Base-by-base conservation (phyloP, 805 yeast genomes). In the Metschnikowia dekortorum region DNA sequence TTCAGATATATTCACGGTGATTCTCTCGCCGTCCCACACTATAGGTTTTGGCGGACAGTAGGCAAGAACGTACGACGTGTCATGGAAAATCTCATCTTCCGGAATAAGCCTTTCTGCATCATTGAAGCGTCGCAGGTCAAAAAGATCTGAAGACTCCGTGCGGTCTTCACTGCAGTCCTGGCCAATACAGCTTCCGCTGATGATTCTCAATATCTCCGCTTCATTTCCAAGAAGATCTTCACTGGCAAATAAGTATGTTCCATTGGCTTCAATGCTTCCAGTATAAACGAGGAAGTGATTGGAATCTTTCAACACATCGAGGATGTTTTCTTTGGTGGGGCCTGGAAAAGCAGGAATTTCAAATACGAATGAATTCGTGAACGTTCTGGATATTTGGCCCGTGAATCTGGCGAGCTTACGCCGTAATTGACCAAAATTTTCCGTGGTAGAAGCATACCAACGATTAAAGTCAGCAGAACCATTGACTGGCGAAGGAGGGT, bases 11-110 rank as follows among this genome's bases (percentile, higher is more conserved):
- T 75, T 73, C 6, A 87, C 64, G 39, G 82, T 78, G 36, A 84
- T 76, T 54, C 86, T 83, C 14, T 80, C 76, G 4, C 97, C 97
- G 53, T 87, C 90, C 98, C 98, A 92, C 44, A 87, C 81, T 67
- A 91, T 78, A 0, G 97, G 95, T 59, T 88, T 88, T 2, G 84
- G 77, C 0, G 96, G 90, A 59, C 88, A 83, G 4, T 91, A 67
- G 0, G 89, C 85, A 29, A 90, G 59, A 11, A 89, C 78, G 55
- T 87, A 89, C 0, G 89, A 87, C 29, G 73, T 64, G 26, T 73
- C 69, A 57, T 53, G 39, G 32, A 47, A 16, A 49, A 40, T 40
- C 49, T 52, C 35, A 41, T 51, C 42, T 32, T 53, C 36, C 9
- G 39, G 34, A 5, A 14, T 44, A 32, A n/a, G 36, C 11, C 52